Percentiles rank a stretch among this genome's conserved stretches.
Evolutionary conservation across 106 monocot species (phyloP).

Genomic region (Platanthera guangdongensis): DNA sequence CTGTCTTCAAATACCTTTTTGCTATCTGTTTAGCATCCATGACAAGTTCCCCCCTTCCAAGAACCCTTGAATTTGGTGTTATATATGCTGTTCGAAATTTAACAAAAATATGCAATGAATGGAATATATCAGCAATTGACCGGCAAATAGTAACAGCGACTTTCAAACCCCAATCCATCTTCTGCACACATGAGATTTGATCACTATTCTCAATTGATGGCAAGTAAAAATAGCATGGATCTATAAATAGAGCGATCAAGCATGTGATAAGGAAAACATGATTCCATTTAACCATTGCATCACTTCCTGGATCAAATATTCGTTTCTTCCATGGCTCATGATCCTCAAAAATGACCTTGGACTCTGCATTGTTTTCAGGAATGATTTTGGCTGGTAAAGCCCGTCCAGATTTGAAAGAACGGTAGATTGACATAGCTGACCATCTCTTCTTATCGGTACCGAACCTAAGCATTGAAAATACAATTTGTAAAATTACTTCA

Average conservation of each 20-base stretch:
- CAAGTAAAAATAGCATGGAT: slow-evolving; percentile 63
- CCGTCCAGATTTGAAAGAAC: slow-evolving; percentile 11
- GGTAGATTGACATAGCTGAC: slow-evolving; percentile 18
- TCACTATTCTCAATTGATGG: slow-evolving; percentile 24
- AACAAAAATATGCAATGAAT: slow-evolving; percentile 62
- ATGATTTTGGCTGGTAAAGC: slow-evolving; percentile 6
- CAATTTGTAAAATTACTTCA: background rate
- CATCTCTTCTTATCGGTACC: slow-evolving; percentile 35
- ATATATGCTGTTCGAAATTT: slow-evolving; percentile 86
- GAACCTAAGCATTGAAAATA: slow-evolving; percentile 29
- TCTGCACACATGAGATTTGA: slow-evolving; percentile 33
- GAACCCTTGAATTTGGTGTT: slow-evolving; percentile 71
- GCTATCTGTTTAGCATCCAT: slow-evolving; percentile 71
- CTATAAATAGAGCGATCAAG: slow-evolving; percentile 57
- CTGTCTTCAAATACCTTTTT: slow-evolving; percentile 52
- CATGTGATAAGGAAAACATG: slow-evolving; percentile 41
- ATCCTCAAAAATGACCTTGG: slow-evolving; percentile 29
- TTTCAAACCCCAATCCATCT: slow-evolving; percentile 32
- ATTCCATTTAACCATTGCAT: slow-evolving; percentile 56
- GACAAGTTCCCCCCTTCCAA: slow-evolving; percentile 84
- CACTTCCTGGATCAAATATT: slow-evolving; percentile 59
- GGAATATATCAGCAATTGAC: slow-evolving; percentile 52
- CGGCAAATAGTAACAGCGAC: slow-evolving; percentile 38
- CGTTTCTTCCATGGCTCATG: slow-evolving; percentile 38
- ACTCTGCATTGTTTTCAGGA: slow-evolving; percentile 5